Conservation (phyloP, 257 asterid genomes). For the Penstemon davidsonii region DNA sequence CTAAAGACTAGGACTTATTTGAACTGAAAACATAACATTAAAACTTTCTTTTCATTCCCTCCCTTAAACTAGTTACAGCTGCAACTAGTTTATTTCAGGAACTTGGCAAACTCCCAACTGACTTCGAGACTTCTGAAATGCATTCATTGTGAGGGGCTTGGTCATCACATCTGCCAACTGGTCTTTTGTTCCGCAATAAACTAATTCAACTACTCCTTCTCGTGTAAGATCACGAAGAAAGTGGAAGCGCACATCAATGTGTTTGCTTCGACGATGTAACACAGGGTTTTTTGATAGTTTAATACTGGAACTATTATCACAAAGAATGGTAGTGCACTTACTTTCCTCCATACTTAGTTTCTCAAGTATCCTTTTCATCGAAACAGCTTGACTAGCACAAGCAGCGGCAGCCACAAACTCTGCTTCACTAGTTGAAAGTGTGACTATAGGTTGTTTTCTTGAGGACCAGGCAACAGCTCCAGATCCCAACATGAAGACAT, state of each 20-base stretch:
- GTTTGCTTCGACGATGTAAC: not conserved
- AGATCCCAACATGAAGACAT: not conserved
- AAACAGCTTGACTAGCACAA: not conserved
- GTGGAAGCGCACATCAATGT: not conserved
- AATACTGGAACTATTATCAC: not conserved
- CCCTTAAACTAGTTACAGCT: too few species aligned
- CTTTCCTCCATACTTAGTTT: not conserved
- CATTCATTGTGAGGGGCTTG: too few species aligned
- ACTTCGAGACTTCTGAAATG: too few species aligned
- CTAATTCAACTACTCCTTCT: too few species aligned
- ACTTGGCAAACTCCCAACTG: too few species aligned
- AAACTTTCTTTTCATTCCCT: too few species aligned
- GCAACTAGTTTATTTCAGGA: too few species aligned
- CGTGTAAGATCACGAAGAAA: not conserved
- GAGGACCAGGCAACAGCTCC: not conserved
- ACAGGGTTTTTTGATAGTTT: not conserved
- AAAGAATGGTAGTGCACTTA: not conserved
- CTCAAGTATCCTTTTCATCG: not conserved
- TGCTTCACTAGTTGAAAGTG: not conserved
- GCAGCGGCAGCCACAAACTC: not conserved
- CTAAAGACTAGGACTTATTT: too few species aligned
- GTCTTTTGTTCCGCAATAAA: too few species aligned
- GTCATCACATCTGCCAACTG: too few species aligned
- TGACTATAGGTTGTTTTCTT: not conserved
- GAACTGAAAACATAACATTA: too few species aligned